Percentiles rank a stretch among this genome's conserved stretches.
Evolutionary conservation across 768 basidiomycete species (phyloP).

Genomic region (Tulasnella sp.): DNA sequence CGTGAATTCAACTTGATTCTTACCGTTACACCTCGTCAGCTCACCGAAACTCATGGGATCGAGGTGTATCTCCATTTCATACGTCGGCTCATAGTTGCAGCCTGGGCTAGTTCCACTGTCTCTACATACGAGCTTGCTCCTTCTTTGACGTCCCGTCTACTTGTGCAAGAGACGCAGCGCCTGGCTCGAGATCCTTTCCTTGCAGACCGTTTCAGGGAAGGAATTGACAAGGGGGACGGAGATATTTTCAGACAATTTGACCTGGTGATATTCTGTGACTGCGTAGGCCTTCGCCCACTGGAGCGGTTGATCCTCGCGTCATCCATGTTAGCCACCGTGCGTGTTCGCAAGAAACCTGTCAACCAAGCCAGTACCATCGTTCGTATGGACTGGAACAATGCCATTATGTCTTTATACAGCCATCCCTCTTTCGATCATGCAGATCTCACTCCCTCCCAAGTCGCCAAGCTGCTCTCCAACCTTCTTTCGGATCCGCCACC

Average conservation of each 20-base stretch:
- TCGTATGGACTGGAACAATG: slow-evolving; percentile 67
- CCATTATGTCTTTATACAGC: slow-evolving; percentile 59
- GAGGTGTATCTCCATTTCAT: slow-evolving; percentile 98
- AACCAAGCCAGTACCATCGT: slow-evolving; percentile 52
- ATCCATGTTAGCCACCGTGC: slow-evolving; percentile 48
- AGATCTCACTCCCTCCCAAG: slow-evolving; percentile 58
- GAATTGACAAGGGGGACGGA: slow-evolving; percentile 77
- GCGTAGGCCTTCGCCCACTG: slow-evolving; percentile 63
- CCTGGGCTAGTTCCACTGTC: no score
- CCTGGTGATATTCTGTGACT: slow-evolving; percentile 68
- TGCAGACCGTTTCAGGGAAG: slow-evolving; percentile 82
- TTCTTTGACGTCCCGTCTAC: slow-evolving; percentile 67
- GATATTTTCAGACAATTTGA: slow-evolving; percentile 75
- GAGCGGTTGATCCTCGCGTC: slow-evolving; percentile 68
- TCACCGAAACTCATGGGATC: slow-evolving; percentile 91
- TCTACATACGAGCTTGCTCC: slow-evolving; percentile 59
- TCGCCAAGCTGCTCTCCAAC: slow-evolving; percentile 69
- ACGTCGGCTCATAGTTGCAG: slow-evolving; percentile 80
- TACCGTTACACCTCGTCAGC: no score
- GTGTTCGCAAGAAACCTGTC: slow-evolving; percentile 45
- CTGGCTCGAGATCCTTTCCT: slow-evolving; percentile 83
- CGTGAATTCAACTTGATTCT: slow-evolving; percentile 15
- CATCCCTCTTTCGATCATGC: slow-evolving; percentile 72
- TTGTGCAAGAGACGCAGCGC: slow-evolving; percentile 78
- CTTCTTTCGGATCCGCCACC: slow-evolving; percentile 54